Conservation (phyloP, 176 grass and related monocot species). For the Aegilops longissima region DNA sequence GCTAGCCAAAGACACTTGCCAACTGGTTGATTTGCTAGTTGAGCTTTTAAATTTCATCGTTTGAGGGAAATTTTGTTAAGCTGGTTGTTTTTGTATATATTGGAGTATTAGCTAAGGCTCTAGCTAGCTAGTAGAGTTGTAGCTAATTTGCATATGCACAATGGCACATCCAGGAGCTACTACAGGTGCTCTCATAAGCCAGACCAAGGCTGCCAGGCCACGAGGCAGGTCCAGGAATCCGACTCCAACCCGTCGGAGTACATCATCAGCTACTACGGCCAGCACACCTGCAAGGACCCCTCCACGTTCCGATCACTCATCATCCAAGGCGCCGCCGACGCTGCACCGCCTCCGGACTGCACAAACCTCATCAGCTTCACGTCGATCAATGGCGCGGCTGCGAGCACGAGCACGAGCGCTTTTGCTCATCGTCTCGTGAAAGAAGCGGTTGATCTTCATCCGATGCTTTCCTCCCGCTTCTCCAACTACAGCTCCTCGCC, state of each 20-base stretch:
- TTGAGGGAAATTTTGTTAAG: neutral
- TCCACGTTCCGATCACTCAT: conserved; percentile 45
- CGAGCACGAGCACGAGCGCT: neutral
- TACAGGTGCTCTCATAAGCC: conserved; percentile 74
- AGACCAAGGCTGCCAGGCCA: conserved; percentile 70
- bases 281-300: conserved; percentile 74
- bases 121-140: neutral
- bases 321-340: conserved; percentile 6
- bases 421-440: no score
- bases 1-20: neutral
- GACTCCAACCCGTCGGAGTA: conserved; percentile 52
- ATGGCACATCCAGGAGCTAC: conserved; percentile 57
- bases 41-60: neutral
- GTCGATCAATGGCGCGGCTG: neutral
- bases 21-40: conserved; percentile 8
- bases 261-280: conserved; percentile 66
- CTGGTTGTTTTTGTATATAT: neutral
- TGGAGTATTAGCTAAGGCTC: no score
- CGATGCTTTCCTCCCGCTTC: neutral
- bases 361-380: conserved; percentile 62
- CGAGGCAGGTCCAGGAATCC: conserved; percentile 61
- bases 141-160: neutral
- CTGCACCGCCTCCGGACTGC: neutral
- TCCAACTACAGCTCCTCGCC: neutral
- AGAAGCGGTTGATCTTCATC: neutral